Percentiles rank a stretch among this genome's conserved stretches.
phyloP scores from a whole-genome alignment of 1,284 basidiomycete species.

The Sanghuangporus baumii region DNA sequence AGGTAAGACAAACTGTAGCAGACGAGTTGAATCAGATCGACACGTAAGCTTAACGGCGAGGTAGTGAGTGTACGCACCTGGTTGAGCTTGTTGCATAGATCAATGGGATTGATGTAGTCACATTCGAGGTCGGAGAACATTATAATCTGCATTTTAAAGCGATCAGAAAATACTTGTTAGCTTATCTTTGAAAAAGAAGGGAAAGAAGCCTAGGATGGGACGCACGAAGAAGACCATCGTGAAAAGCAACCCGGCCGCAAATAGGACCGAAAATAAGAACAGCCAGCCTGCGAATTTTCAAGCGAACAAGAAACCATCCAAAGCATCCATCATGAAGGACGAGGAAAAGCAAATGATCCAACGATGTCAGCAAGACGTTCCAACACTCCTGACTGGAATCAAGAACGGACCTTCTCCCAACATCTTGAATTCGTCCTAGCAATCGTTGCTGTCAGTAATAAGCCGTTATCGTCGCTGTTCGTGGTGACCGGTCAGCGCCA shows the following conservation, averaged over 20 bases:
- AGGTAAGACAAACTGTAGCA: conserved; percentile 85
- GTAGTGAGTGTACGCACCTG: conserved; percentile 53
- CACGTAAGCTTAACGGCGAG: conserved; percentile 15
- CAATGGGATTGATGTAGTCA: conserved; percentile 99
- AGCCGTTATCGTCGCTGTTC: background rate
- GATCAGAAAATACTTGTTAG: background rate
- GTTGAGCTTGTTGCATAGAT: conserved; percentile 99
- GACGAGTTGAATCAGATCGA: background rate
- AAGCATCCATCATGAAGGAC: background rate
- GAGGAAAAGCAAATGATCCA: background rate
- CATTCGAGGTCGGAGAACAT: conserved; percentile 99
- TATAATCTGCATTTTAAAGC: conserved; percentile 70
- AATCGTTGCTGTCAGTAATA: background rate
- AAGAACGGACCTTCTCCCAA: conserved; percentile 10
- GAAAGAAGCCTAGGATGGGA: conserved; percentile 22
- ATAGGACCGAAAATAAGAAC: conserved; percentile 89
- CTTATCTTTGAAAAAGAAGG: background rate
- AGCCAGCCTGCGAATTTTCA: conserved; percentile 69
- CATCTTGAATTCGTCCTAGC: background rate
- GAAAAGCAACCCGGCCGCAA: conserved; percentile 90
- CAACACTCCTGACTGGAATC: too few species aligned
- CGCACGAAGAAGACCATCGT: conserved; percentile 98
- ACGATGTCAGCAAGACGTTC: background rate
- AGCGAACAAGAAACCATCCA: background rate
- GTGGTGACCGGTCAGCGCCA: background rate